These are phyloP conservation scores for Arabidopsis suecica DNA, from an alignment of 345 rosid species.

Conservation along the genomic window DNA sequence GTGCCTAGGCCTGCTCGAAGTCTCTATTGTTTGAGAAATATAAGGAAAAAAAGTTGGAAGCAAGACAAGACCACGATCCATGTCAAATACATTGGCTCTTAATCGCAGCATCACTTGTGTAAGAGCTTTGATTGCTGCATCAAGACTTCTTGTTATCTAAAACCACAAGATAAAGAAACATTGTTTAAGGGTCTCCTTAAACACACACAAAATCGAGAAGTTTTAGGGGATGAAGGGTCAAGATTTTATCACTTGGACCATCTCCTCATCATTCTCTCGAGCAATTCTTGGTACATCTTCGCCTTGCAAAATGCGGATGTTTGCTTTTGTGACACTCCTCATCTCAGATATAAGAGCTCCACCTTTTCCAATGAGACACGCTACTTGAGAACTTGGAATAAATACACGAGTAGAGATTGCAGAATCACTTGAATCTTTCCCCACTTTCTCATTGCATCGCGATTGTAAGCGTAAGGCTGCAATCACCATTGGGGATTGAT, in stretches of 20 bases:
- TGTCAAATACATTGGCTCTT: constrained; percentile 71
- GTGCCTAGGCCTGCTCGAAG: constrained; percentile 51
- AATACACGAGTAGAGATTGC: constrained; percentile 66
- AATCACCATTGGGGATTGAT: constrained; percentile 63
- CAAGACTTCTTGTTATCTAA: constrained; percentile 71
- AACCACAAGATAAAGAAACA: constrained; percentile 26
- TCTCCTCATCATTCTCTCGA: constrained; percentile 62
- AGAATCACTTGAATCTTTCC: constrained; percentile 62
- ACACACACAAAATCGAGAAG: constrained; percentile 7
- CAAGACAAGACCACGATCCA: constrained; percentile 60
- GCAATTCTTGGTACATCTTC: constrained; percentile 62
- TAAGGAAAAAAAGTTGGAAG: constrained; percentile 69
- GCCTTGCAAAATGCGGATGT: constrained; percentile 57
- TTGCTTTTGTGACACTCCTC: constrained; percentile 63
- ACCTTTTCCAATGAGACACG: constrained; percentile 79
- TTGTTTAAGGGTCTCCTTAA: background rate
- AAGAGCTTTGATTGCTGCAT: constrained; percentile 70
- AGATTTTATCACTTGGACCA: no score
- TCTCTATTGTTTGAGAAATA: constrained; percentile 56
- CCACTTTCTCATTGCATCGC: constrained; percentile 69
- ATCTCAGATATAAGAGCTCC: constrained; percentile 72
- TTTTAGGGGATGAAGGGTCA: no score
- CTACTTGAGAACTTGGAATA: constrained; percentile 69
- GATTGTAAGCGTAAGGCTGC: constrained; percentile 74
- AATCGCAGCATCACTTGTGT: constrained; percentile 60